Conservation (phyloP, 306 rosid species). For the Gleditsia sinensis region DNA sequence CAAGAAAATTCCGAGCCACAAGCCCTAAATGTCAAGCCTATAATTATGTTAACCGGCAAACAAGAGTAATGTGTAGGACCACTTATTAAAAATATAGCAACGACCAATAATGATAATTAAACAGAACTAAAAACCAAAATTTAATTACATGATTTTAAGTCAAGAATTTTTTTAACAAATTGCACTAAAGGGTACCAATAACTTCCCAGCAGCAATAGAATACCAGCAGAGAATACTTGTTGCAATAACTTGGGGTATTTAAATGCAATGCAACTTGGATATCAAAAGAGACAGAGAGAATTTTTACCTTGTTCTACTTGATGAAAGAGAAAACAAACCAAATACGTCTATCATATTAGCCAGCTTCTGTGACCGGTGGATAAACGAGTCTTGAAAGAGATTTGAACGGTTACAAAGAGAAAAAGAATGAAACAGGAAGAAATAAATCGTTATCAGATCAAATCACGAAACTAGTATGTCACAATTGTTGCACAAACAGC, state of each 20-base stretch:
- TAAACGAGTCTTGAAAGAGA: background rate
- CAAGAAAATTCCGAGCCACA: background rate
- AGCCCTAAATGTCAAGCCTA: background rate
- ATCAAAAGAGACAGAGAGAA: no score
- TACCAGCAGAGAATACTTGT: no score
- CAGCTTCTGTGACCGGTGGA: no score
- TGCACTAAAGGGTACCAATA: constrained; percentile 19
- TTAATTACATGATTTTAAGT: background rate
- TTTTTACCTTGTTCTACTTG: no score
- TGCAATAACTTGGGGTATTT: no score
- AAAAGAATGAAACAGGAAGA: background rate
- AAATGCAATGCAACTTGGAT: no score
- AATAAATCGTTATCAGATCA: background rate
- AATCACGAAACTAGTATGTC: background rate
- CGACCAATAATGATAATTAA: background rate
- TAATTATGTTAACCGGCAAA: background rate
- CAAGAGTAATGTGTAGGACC: background rate
- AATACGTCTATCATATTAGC: no score
- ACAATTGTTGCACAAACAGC: constrained; percentile 7
- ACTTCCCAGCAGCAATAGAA: background rate
- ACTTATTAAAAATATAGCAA: constrained; percentile 12
- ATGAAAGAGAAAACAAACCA: no score
- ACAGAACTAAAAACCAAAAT: background rate
- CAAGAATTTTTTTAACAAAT: constrained; percentile 14
- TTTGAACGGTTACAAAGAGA: background rate